Evolutionary conservation across 768 basidiomycete species (phyloP), one percentile per base, ranked within the genome.

Genomic region (Mycena pura): DNA sequence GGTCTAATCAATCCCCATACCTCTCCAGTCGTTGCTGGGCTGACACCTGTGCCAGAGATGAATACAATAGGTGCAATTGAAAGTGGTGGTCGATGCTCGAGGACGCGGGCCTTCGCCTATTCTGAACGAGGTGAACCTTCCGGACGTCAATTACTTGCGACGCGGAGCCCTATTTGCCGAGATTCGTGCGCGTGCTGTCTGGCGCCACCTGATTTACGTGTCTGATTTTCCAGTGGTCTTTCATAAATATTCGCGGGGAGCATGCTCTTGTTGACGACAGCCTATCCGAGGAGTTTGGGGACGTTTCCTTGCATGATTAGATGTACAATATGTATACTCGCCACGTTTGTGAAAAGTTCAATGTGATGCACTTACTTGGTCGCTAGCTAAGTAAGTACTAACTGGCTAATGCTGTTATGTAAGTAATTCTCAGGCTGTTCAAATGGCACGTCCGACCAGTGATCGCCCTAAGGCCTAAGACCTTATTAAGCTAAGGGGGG

Each of bases 21-120:
- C 21, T 5, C 5, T 6, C 19, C 5, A 19, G 21, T 34, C 19
- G 48, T 27, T 28, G 17, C 43, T 29, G n/a, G 32, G n/a, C 53
- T 45, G 67, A 19, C 46, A 10, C 1, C 21, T 3, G 14, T 27
- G 43, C 66, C 69, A 19, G 76, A 73, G 69, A 72, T 74, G 6
- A 74, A 74, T 55, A 77, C 66, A 17, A 69, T 78, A 5, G 71
- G 72, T 1, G 73, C 77, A 7, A 74, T 81, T 56, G 67, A 78
- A 57, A 73, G 1, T 83, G 82, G 81, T 83, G 82, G 82, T 74
- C 76, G 68, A 70, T 72, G 68, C 67, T 84, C 3, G 82, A 84
- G 66, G 67, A 73, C 36, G 80, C 79, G 7, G 83, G 82, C 27
- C 66, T 84, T 41, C 71, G 82, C 48, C 78, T 83, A 15, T 82